Evolutionary conservation across 2,329 filamentous ascomycete genomes (phyloP).

Genomic region (Aspergillus arachidicola): DNA sequence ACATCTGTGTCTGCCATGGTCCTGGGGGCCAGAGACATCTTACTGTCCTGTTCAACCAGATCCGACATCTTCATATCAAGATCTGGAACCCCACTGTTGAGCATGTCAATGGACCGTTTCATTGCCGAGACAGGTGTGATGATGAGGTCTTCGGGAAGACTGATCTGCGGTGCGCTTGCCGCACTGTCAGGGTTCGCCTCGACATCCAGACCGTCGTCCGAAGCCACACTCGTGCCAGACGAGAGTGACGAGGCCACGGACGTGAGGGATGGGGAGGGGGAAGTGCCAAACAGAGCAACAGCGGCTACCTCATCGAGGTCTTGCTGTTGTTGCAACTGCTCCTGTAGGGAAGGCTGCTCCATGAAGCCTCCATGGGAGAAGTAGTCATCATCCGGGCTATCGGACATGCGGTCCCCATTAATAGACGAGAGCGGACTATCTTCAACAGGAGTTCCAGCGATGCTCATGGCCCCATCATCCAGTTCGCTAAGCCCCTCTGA

Average conservation of each 20-base stretch:
- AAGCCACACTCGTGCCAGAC: constrained; percentile 43
- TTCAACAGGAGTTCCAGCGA: constrained; percentile 34
- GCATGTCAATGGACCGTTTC: constrained; percentile 44
- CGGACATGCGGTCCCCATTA: constrained; percentile 31
- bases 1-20: constrained; percentile 33
- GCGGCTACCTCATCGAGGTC: constrained; percentile 39
- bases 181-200: constrained; percentile 26
- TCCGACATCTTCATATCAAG: constrained; percentile 41
- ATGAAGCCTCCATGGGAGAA: constrained; percentile 33
- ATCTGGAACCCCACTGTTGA: constrained; percentile 40
- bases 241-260: constrained; percentile 46
- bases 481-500: constrained; percentile 48
- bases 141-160: constrained; percentile 32
- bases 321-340: constrained; percentile 27
- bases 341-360: constrained; percentile 23
- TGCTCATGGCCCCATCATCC: constrained; percentile 31
- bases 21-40: constrained; percentile 46
- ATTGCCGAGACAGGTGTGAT: constrained; percentile 34
- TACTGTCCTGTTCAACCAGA: constrained; percentile 38
- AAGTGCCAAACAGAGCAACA: constrained; percentile 42
- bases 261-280: constrained; percentile 45
- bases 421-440: constrained; percentile 35
- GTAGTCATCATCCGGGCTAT: constrained; percentile 38
- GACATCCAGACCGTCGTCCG: constrained; percentile 33
- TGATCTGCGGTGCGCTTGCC: constrained; percentile 32